Base-by-base conservation (phyloP, 2,329 filamentous ascomycete genomes). In the Penicillium sp. region DNA sequence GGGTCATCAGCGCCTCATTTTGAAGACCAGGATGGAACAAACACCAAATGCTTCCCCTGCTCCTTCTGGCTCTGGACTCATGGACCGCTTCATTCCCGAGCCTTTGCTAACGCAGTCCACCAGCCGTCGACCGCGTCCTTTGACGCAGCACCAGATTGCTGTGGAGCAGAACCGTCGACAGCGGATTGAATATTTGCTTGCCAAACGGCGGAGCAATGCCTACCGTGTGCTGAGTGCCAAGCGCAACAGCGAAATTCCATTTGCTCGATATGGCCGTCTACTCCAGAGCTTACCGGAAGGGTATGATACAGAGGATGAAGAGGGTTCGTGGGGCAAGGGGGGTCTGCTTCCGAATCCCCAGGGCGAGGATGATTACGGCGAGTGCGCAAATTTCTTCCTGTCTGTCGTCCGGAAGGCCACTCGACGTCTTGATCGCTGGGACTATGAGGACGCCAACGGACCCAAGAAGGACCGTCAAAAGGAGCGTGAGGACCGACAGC, bases 61-160 rank as follows among this genome's bases (percentile, higher is more conserved):
- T 7, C 77, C 78, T 53, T 75, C 77, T 29, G 73, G 76, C 59
- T 72, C 76, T 25, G 67, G 48, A 23, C 33, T 78, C 14, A 63
- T 79, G 14, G 75, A 74, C 58, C 75, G 77, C 42, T 79, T 75
- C 60, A 68, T 72, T 48, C 65, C 68, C 2, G 72, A 74, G 54
- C 65, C 72, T 21, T 68, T 71, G 29, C 65, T 69, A 50, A 64
- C 65, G 21, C 69, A 70, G 37, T 52, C 62, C 53, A 66, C 69
- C 42, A 68, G 71, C 47, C 75, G 77, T 50, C 77, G 79, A 13
- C 76, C 78, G 14, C 75, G 79, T 19, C 79, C 79, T 10, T 71
- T 81, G 42, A 81, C 79, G 2, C 78, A 80, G 51, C 80, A 81
- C 54, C 79, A 81, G 55, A 70, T 80, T 51, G 79, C 80, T 23